Evolutionary conservation across 1,284 basidiomycete species (phyloP).

Genomic region (Pseudozyma tsukubaensis): DNA sequence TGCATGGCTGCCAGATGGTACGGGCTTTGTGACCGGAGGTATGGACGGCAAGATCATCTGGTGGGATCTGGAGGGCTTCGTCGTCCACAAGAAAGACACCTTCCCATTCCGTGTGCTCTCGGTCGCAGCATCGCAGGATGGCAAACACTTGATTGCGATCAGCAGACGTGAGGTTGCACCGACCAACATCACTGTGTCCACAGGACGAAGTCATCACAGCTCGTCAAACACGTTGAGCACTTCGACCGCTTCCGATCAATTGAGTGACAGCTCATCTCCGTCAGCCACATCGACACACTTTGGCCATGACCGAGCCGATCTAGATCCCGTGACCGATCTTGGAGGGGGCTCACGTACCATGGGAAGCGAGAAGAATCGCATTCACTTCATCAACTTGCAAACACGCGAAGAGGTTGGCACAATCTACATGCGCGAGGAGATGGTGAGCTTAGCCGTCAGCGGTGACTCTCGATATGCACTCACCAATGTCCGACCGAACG

Average conservation of each 20-base stretch:
- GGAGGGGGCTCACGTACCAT: constrained; percentile 69
- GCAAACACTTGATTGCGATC: constrained; percentile 82
- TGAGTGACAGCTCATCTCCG: constrained; percentile 32
- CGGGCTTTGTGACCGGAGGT: constrained; percentile 88
- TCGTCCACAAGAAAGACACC: constrained; percentile 77
- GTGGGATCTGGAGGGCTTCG: constrained; percentile 78
- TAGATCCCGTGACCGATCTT: constrained; percentile 31
- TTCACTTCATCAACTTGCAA: constrained; percentile 80
- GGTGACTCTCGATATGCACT: constrained; percentile 86
- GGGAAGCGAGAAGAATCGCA: constrained; percentile 71
- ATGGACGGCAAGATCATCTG: constrained; percentile 87
- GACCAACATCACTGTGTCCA: constrained; percentile 10
- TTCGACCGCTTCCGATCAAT: constrained; percentile 36
- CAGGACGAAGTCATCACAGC: constrained; percentile 19
- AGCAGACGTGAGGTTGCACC: constrained; percentile 67
- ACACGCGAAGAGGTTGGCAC: constrained; percentile 72
- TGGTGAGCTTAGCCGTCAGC: constrained; percentile 78
- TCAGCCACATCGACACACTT: constrained; percentile 23
- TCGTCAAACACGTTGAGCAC: constrained; percentile 27
- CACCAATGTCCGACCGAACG: constrained; percentile 77
- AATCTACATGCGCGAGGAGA: constrained; percentile 75
- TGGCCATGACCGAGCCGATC: constrained; percentile 18
- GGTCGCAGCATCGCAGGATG: constrained; percentile 87
- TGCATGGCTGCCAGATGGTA: constrained; percentile 87
- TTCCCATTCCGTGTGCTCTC: constrained; percentile 88